Evolutionary conservation across 2,329 filamentous ascomycete genomes (phyloP).

Genomic region (Laburnicola sp.): DNA sequence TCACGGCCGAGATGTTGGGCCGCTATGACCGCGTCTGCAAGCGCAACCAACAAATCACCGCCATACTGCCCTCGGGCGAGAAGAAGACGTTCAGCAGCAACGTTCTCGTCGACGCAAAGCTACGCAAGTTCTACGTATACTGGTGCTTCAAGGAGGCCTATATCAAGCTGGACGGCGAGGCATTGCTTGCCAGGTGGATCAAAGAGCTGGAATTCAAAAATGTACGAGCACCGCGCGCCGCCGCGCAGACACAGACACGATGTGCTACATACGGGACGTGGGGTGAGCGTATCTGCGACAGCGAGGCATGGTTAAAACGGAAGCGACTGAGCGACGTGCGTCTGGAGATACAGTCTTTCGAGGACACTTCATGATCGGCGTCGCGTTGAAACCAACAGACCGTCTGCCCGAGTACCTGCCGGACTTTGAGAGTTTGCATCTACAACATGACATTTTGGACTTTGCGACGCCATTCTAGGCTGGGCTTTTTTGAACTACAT

Average conservation of each 20-base stretch:
- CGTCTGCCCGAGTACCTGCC: constrained; percentile 45
- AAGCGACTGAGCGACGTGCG: constrained; percentile 55
- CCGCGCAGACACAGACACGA: constrained; percentile 45
- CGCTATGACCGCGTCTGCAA: constrained; percentile 49
- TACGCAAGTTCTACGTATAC: constrained; percentile 73
- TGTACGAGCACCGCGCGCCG: constrained; percentile 60
- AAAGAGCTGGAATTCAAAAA: constrained; percentile 68
- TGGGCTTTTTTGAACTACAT: too few relatives aligned
- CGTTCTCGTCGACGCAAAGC: constrained; percentile 60
- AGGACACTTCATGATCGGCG: constrained; percentile 62
- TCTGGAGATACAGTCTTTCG: constrained; percentile 62
- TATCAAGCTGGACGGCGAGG: constrained; percentile 81
- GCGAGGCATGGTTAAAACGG: constrained; percentile 56
- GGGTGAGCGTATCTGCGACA: constrained; percentile 52
- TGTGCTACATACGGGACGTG: constrained; percentile 51
- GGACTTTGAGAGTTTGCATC: constrained; percentile 49
- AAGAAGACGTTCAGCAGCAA: constrained; percentile 47
- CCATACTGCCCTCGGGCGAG: constrained; percentile 43
- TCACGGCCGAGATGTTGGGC: constrained; percentile 47
- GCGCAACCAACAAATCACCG: constrained; percentile 44
- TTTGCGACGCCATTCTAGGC: constrained; percentile 21
- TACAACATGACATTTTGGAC: constrained; percentile 49
- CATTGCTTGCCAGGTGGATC: constrained; percentile 73
- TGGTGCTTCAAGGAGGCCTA: constrained; percentile 82
- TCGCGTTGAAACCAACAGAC: constrained; percentile 50